Evolutionary conservation across 192 early-diverging fungal genomes (phyloP), one percentile per base, ranked within the genome.

Genomic region (Funneliformis geosporum): DNA sequence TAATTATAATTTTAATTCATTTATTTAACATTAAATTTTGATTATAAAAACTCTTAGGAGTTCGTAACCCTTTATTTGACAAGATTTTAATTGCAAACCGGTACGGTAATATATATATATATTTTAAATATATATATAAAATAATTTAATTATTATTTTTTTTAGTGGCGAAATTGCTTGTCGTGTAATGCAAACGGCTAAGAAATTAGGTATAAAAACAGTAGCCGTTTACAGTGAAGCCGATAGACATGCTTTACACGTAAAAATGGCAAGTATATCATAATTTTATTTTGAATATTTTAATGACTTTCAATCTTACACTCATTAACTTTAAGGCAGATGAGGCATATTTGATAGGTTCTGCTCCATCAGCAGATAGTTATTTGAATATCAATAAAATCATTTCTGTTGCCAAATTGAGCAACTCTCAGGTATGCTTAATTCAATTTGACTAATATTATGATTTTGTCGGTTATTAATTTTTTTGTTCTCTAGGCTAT

Each of bases 41-140:
- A 55, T 55, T 55, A 18, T 55, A 5, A 55, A 55, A 55, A 55
- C 18, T 55, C 14, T 59, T 84, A 89, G 88, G 83, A 60, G n/a
- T n/a, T n/a, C 87, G 87, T 55, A 93, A 94, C 77, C 94, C 94
- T 40, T 83, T 95, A 64, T 97, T 99, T 83, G 92, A 96, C 87
- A 99, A 99, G 86, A 96, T 99, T 67, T 89, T 99, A 65, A 94
- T 99, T 78, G 97, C 96, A 60, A 99, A 99, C 84, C 90, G 97
- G 84, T 92, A 91, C 60, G 16, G n/a, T 64, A 50, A 21, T 10
- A 42, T 50, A 44, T n/a, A 67, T 43, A n/a, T 39, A 23, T 60
- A 59, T 79, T 73, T 18, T n/a, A n/a, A n/a, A 42, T 73, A n/a
- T 23, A 14, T 23, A 60, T 4, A 10, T 11, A 1, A 33, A 25